Evolutionary conservation across 202 grass and related monocot species (phyloP).

Genomic region (Zoysia matrella): DNA sequence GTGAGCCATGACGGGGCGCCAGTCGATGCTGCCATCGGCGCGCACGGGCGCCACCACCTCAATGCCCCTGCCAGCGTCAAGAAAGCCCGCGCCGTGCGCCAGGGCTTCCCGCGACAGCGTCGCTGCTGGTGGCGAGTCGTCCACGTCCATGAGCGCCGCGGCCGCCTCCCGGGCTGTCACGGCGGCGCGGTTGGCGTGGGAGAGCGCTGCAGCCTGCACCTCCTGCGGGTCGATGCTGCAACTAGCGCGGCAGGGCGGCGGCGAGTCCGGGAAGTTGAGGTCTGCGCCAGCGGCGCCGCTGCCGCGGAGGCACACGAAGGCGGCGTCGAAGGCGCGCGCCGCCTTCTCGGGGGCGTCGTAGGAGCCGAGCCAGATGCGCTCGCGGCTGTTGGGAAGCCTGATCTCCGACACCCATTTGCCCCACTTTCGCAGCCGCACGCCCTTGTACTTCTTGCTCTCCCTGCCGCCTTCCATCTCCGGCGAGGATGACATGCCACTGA

Average conservation of each 20-base stretch:
- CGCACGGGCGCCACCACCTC: background rate
- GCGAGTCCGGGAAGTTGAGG: conserved; percentile 87
- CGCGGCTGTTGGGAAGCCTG: conserved; percentile 86
- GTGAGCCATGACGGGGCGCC: too few relatives aligned
- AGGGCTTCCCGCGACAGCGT: background rate
- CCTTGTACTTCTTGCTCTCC: conserved; percentile 9
- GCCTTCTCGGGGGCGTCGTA: conserved; percentile 87
- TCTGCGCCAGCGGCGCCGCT: conserved; percentile 40
- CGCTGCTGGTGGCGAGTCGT: conserved; percentile 4
- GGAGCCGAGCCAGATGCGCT: conserved; percentile 86
- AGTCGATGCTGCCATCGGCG: too few relatives aligned
- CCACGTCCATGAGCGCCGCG: conserved; percentile 31
- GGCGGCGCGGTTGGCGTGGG: conserved; percentile 66
- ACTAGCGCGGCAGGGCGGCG: conserved; percentile 48
- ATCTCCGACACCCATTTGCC: conserved; percentile 97
- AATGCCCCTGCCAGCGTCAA: background rate
- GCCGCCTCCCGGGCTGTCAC: conserved; percentile 36
- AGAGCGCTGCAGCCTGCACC: conserved; percentile 71
- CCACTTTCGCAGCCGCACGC: conserved; percentile 71
- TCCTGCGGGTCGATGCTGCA: conserved; percentile 52
- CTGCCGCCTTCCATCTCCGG: background rate
- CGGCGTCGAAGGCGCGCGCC: conserved; percentile 84
- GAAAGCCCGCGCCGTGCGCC: too few relatives aligned
- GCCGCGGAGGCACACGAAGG: conserved; percentile 83
- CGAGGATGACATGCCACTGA: background rate